phyloP scores from a whole-genome alignment of 179 eudicot species.

The Amaranthus tricolor region DNA sequence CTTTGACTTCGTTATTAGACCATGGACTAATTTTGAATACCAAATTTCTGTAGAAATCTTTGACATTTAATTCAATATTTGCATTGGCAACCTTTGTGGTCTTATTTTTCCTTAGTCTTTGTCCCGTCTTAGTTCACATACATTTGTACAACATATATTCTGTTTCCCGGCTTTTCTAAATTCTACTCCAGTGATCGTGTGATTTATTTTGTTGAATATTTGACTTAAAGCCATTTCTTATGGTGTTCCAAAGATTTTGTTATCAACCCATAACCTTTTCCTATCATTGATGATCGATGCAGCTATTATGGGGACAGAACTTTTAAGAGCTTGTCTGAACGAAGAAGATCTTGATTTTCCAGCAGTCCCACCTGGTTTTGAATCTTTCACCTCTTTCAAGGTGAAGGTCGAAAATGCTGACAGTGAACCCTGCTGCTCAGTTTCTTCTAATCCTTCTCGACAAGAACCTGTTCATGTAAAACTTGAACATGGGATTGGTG shows the following conservation, averaged over 20 bases:
- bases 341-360: constrained; percentile 81
- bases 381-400: constrained; percentile 64
- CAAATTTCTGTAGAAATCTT: background rate
- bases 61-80: constrained; percentile 1
- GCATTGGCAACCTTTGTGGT: background rate
- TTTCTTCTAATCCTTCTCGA: constrained; percentile 49
- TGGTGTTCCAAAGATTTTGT: background rate
- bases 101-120: background rate
- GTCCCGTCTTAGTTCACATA: background rate
- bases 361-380: constrained; percentile 94
- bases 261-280: background rate
- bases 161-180: background rate
- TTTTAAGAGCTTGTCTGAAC: constrained; percentile 46
- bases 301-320: constrained; percentile 78
- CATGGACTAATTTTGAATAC: no score
- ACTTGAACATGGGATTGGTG: constrained; percentile 33
- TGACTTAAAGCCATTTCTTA: background rate
- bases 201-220: background rate
- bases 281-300: constrained; percentile 18
- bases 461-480: constrained; percentile 39
- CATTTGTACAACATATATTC: background rate
- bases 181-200: background rate
- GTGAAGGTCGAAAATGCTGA: constrained; percentile 49
- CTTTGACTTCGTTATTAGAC: no score
- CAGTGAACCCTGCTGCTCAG: constrained; percentile 41